These are phyloP conservation scores for Candida lessepsii DNA, from an alignment of 805 yeast species.

Conservation along the genomic window DNA sequence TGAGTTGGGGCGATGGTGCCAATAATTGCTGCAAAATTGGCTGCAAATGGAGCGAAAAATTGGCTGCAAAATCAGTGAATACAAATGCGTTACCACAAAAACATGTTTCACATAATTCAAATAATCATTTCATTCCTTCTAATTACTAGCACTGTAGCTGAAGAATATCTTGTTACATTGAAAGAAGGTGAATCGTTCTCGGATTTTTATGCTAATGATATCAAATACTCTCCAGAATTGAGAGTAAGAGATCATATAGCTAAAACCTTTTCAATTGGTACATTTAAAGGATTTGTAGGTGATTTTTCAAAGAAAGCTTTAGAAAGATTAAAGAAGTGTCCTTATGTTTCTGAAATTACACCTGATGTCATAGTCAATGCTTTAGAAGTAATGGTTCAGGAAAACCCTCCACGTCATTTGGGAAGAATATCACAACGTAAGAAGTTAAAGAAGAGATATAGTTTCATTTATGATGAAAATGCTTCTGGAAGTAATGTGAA, in stretches of 20 bases:
- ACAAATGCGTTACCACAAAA: too few species aligned
- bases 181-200: conserved; percentile 50
- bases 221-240: conserved; percentile 31
- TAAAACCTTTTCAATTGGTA: conserved; percentile 62
- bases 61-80: conserved; percentile 6
- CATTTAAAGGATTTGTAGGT: conserved; percentile 69
- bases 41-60: neutral
- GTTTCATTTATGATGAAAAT: conserved; percentile 49
- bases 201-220: conserved; percentile 46
- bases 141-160: neutral
- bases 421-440: conserved; percentile 58
- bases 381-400: conserved; percentile 44
- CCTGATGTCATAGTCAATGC: conserved; percentile 65
- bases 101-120: too few species aligned
- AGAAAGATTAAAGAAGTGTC: conserved; percentile 51
- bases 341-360: conserved; percentile 64
- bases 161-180: conserved; percentile 49
- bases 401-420: conserved; percentile 61
- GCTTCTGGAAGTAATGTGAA: conserved; percentile 58
- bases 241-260: conserved; percentile 49
- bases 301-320: conserved; percentile 50
- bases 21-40: too few species aligned
- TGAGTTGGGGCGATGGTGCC: too few species aligned
- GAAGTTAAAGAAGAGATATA: conserved; percentile 21
- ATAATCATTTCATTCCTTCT: neutral